Conservation (phyloP, 1,139 yeast genomes). For the Suhomyces chickasaworum region DNA sequence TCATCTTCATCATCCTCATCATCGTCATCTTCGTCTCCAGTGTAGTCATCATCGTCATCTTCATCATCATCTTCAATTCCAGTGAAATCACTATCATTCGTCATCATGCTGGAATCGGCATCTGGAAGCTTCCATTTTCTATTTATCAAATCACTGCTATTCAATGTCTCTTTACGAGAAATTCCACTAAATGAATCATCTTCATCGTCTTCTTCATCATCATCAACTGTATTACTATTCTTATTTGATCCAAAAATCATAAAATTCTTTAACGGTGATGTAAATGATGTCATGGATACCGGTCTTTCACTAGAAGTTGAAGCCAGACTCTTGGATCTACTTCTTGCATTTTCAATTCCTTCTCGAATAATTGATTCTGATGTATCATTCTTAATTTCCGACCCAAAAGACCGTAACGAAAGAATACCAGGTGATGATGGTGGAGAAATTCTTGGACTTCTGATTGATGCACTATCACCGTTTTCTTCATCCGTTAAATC, state of each 20-base stretch:
- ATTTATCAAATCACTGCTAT: conserved; percentile 6
- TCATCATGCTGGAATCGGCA: conserved; percentile 10
- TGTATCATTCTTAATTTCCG: conserved; percentile 6
- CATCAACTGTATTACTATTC: conserved; percentile 15
- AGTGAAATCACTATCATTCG: conserved; percentile 17
- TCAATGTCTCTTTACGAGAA: conserved; percentile 6
- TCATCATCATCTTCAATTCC: conserved; percentile 16
- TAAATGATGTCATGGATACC: conserved; percentile 37
- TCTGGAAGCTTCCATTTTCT: conserved; percentile 8
- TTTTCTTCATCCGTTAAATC: conserved; percentile 55
- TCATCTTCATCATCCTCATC: conserved; percentile 13
- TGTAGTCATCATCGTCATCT: conserved; percentile 12
- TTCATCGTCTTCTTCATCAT: conserved; percentile 15
- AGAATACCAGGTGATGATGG: conserved; percentile 22
- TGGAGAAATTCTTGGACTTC: conserved; percentile 4
- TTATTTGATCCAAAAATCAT: conserved; percentile 37
- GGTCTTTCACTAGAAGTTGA: conserved; percentile 26
- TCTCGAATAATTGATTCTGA: conserved; percentile 4
- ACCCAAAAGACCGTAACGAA: conserved; percentile 19
- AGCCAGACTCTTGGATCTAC: conserved; percentile 13
- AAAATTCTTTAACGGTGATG: conserved; percentile 47
- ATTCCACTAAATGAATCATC: conserved; percentile 6
- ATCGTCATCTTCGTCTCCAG: conserved; percentile 10
- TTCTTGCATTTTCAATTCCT: conserved; percentile 3
- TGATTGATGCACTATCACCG: not conserved